Evolutionary conservation across 2,329 filamentous ascomycete species (phyloP), one percentile per base, ranked within the genome.

Genomic region (Fusarium torulosum): DNA sequence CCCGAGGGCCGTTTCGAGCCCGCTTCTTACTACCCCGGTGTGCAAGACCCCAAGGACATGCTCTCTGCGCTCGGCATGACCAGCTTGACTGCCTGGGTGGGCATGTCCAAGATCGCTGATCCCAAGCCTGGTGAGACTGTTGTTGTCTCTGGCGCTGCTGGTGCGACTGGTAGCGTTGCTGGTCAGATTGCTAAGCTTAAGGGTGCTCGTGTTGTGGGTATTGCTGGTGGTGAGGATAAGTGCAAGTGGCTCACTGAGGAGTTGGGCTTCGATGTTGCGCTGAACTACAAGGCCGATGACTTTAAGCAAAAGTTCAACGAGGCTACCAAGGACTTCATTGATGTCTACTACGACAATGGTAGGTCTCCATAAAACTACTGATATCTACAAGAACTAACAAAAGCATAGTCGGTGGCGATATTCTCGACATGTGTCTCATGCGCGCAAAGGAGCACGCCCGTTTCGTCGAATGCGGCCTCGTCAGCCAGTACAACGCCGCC

Each of bases 111-210:
- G 55, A 86, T 94, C 44, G 91, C 87, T 4, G 80, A 90, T 55
- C 86, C 90, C 40, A 88, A 90, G 76, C 77, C 85, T 4, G 91
- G 91, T 6, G 90, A 94, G 67, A 88, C 90, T 6, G 91, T 95
- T 2, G 90, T 94, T 9, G 90, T 95, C 0, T 91, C 88, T 10
- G 91, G 91, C 8, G 92, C 92, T 3, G 92, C 92, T 0, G 92
- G 92, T 3, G 92, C 91, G 0, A 94, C 92, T 0, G 92, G 92
- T 2, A 90, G 86, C 73, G 86, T 94, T 2, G 91, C 88, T 0
- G 91, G 90, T 1, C 92, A 95, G 79, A 92, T 94, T 69, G 90
- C 91, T 19, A 93, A 92, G 81, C 79, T 93, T 53, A 88, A 88
- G 77, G 91, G 90, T 14, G 79, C 80, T 46, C 70, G 83, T 4